Conservation (phyloP, 345 rosid species). For the Lenwebbia sp. region DNA sequence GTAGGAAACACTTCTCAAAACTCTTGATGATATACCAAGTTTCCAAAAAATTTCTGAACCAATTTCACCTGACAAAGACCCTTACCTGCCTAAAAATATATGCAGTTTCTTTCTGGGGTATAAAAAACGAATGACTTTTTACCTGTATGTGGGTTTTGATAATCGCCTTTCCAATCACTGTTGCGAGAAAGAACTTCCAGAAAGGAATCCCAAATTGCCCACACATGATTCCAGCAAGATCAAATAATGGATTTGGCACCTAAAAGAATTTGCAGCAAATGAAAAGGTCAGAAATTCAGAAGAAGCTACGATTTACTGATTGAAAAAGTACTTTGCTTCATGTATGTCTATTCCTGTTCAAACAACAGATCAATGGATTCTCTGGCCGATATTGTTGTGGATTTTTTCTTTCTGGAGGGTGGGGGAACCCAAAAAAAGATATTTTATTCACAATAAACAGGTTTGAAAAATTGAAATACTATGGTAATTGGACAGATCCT, state of each 20-base stretch:
- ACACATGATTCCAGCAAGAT: constrained; percentile 98
- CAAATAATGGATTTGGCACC: constrained; percentile 99
- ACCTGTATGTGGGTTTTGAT: constrained; percentile 98
- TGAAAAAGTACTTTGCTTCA: not conserved
- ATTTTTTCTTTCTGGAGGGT: not conserved
- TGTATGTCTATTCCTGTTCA: not conserved
- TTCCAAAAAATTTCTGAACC: not conserved
- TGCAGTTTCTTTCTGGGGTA: not conserved
- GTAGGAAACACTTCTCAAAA: not conserved
- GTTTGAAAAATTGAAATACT: not conserved
- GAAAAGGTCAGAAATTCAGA: not conserved
- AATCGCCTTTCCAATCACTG: constrained; percentile 83
- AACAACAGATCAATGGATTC: not conserved
- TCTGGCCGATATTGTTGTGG: not conserved
- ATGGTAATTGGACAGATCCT: constrained; percentile 13
- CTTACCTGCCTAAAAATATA: not conserved
- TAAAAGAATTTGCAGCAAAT: constrained; percentile 7
- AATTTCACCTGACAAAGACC: not conserved
- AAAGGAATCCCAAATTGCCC: constrained; percentile 94
- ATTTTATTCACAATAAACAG: not conserved
- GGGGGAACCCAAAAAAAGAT: not conserved
- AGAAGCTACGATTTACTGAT: not conserved
- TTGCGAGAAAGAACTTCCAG: constrained; percentile 87
- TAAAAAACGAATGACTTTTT: not conserved
- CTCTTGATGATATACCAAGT: not conserved